Conservation (phyloP, 2,329 filamentous ascomycete species). For the Endocalyx cinctus region DNA sequence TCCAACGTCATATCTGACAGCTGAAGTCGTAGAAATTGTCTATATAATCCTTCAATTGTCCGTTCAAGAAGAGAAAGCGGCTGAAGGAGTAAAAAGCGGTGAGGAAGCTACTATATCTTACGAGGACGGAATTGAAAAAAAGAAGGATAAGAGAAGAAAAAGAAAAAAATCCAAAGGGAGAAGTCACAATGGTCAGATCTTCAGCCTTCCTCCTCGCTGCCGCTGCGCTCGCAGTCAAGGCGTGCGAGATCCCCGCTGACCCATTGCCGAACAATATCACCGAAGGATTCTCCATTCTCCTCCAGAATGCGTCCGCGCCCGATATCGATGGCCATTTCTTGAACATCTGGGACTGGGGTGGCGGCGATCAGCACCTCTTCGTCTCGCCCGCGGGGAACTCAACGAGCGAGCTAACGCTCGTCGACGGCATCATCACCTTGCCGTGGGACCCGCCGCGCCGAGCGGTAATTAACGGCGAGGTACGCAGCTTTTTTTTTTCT, state of each 20-base stretch:
- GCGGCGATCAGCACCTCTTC: constrained; percentile 35
- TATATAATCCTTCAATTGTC: no score
- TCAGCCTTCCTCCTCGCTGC: constrained; percentile 8
- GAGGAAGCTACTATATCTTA: no score
- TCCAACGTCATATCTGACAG: no score
- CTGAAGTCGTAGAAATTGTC: no score
- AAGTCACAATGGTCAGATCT: constrained; percentile 5
- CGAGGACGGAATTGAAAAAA: no score
- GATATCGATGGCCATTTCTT: constrained; percentile 32
- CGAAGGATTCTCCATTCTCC: constrained; percentile 27
- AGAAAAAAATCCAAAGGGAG: no score
- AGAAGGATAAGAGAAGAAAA: no score
- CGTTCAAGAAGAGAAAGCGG: no score
- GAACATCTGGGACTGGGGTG: constrained; percentile 34
- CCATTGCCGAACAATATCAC: constrained; percentile 29
- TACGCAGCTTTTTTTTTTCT: constrained; percentile 14
- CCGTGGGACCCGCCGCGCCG: constrained; percentile 22
- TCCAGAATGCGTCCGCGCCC: constrained; percentile 33
- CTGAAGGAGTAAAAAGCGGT: no score
- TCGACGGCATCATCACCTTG: constrained; percentile 32
- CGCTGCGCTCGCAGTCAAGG: constrained; percentile 13
- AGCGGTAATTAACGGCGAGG: constrained; percentile 42
- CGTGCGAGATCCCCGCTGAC: constrained; percentile 26
- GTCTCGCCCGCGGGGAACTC: constrained; percentile 32
- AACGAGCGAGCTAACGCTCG: constrained; percentile 32